Base-by-base conservation (phyloP, 2,329 filamentous ascomycete species). In the Lasiodiplodia sp. region DNA sequence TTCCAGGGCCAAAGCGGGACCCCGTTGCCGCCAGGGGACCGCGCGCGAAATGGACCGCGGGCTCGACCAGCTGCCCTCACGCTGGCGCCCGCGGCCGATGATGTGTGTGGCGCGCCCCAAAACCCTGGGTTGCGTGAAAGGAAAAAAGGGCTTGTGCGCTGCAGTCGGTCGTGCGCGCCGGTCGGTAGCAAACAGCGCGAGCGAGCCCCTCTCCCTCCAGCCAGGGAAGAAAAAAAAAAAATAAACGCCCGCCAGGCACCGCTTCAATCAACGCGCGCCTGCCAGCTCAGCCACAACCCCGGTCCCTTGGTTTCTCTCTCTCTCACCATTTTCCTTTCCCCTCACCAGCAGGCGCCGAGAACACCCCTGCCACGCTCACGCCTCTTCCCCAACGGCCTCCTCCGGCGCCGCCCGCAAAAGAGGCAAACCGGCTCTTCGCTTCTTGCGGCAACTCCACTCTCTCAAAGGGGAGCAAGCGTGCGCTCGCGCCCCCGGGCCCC, bases 91-190 rank as follows among this genome's bases (percentile, higher is more conserved):
- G 40, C 44, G 18, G 5, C 16, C 60, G 31, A 64, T 64, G 60
- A 64, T 52, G 60, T 64, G n/a, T 64, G 60, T 64, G 60, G 60
- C 60, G 60, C 23, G 18, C 44, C 44, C 28, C 23, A 31, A 16
- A n/a, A 51, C 44, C 58, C 58, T 63, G 58, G 56, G 56, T n/a
- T 14, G 37, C 28, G 14, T 38, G 16, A 53, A 31, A 31, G n/a
- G 31, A 40, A 57, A 40, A 57, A 34, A 57, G 55, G 55, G 55
- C 55, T 34, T 57, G 55, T 37, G 28, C 14, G 49, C 49, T 51
- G n/a, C 25, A n/a, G 6, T n/a, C 53, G n/a, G 18, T 28, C 16
- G 28, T 56, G 51, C 51, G 53, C 28, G 21, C 53, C 18, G 31
- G 28, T 31, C 18, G 53, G 11, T 25, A 34, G 53, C 40, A 47